Percentiles rank a stretch among this genome's conserved stretches.
These are phyloP conservation scores for Andrographis paniculata DNA, from an alignment of 305 asterid genomes.

Conservation along the genomic window DNA sequence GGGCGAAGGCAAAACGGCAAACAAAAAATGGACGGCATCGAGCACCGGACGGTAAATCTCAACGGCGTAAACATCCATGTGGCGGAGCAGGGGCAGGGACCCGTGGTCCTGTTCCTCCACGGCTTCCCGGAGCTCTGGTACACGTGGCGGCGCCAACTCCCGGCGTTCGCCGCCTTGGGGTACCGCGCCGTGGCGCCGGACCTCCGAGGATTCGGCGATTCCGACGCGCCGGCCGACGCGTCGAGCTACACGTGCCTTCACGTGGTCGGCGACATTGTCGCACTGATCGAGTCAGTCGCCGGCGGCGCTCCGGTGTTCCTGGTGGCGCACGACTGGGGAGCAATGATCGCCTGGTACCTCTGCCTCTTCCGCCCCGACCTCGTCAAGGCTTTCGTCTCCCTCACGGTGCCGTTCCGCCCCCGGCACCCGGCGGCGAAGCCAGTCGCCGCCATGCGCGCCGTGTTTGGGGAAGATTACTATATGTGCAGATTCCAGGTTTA, in stretches of 20 bases:
- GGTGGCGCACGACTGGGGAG: slow-evolving; percentile 97
- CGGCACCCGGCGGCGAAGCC: slow-evolving; percentile 68
- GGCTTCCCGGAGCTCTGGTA: slow-evolving; percentile 97
- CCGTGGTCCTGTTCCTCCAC: slow-evolving; percentile 68
- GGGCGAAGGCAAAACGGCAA: too few species aligned
- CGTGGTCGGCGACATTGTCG: slow-evolving; percentile 69
- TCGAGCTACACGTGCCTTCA: slow-evolving; percentile 52
- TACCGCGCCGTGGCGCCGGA: slow-evolving; percentile 92
- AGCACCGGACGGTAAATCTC: slow-evolving; percentile 43
- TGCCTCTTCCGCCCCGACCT: slow-evolving; percentile 70
- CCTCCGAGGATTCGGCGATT: slow-evolving; percentile 73
- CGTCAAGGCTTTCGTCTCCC: slow-evolving; percentile 51
- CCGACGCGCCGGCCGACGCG: slow-evolving; percentile 46
- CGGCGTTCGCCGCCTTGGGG: slow-evolving; percentile 48
- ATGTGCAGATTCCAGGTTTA: slow-evolving; percentile 95
- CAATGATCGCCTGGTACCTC: slow-evolving; percentile 75
- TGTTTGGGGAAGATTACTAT: slow-evolving; percentile 77
- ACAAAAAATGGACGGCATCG: slow-evolving; percentile 41
- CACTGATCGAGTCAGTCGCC: slow-evolving; percentile 42
- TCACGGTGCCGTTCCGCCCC: slow-evolving; percentile 71
- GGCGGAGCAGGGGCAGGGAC: slow-evolving; percentile 71
- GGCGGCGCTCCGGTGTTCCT: slow-evolving; percentile 35
- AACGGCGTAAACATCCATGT: slow-evolving; percentile 85
- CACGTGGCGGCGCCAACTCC: slow-evolving; percentile 91
- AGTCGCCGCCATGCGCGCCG: slow-evolving; percentile 37